Evolutionary conservation across 208 protist genomes (phyloP), one percentile per base, ranked within the genome.

Genomic region (Trypanosomatidae sp.): DNA sequence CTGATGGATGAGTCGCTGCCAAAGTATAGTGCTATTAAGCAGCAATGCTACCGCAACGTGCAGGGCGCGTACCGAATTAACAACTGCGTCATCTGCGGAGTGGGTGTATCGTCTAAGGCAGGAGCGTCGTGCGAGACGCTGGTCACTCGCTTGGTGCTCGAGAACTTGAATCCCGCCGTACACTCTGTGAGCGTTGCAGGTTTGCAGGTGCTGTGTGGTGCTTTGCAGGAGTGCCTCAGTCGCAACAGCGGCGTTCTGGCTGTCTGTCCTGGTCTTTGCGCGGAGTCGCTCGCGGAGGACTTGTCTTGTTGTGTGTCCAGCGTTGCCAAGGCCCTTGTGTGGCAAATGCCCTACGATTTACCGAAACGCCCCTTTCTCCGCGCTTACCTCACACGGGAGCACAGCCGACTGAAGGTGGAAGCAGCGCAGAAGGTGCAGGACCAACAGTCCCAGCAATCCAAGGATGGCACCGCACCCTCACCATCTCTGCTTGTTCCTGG

Each of bases 21-120:
- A 17, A 94, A 93, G 80, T 90, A 78, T 71, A 69, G 83, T 1
- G 76, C 64, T 2, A 92, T 97, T 71, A 83, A 89, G 69, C 81
- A 86, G 59, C 87, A 92, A 65, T 93, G 89, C 75, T 66, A 81
- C 75, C 65, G 74, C 71, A 95, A 97, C 66, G 79, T 73, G 4
- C 74, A 82, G 39, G 28, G 74, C 30, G 56, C 83, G 39, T 56
- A 70, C 22, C 52, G 81, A n/a, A 79, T 71, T 28, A 76, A 66
- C 17, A 64, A 62, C 22, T 95, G 91, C 56, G 62, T 95, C 1
- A 75, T 89, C 28, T 95, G 91, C 74, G 66, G 77, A 8, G 71
- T 66, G 19, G 74, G 47, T 2, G 77, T 79, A 12, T 13, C 69
- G 3, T 62, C 68, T 1, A 62, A 56, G 36, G 69, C 64, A 4